These are phyloP conservation scores for Auriscalpium orientale DNA, from an alignment of 768 basidiomycete genomes.

Conservation along the genomic window DNA sequence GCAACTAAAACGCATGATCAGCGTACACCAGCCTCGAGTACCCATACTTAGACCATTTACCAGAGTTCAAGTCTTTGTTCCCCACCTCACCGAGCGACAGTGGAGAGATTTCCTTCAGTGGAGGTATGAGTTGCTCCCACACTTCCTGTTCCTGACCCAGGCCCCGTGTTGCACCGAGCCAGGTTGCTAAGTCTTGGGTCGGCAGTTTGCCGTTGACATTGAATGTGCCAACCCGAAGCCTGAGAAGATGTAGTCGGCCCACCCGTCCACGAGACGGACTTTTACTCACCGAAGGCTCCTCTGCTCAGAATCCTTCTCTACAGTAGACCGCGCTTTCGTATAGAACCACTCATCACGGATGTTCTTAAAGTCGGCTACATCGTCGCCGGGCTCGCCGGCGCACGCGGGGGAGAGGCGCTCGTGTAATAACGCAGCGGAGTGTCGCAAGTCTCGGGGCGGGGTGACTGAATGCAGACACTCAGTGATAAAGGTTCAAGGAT, in stretches of 20 bases:
- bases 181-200: constrained; percentile 61
- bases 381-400: constrained; percentile 60
- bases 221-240: constrained; percentile 71
- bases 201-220: constrained; percentile 79
- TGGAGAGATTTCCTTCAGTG: constrained; percentile 19
- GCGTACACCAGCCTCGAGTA: too few relatives aligned
- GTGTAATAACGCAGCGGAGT: constrained; percentile 38
- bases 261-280: background rate
- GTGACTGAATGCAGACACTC: background rate
- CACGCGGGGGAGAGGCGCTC: constrained; percentile 48
- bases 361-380: constrained; percentile 45
- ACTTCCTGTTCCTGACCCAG: background rate
- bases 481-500: background rate
- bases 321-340: constrained; percentile 10
- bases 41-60: background rate
- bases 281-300: constrained; percentile 13
- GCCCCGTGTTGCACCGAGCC: constrained; percentile 37
- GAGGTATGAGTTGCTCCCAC: constrained; percentile 14
- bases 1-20: too few relatives aligned
- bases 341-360: constrained; percentile 61
- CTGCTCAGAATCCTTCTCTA: constrained; percentile 2
- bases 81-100: constrained; percentile 15
- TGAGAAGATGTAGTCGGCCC: constrained; percentile 19
- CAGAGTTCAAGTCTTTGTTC: background rate
- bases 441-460: constrained; percentile 48